A percentile compares a stretch with the other conserved stretches of the same genome.
These are phyloP conservation scores for Lathyrus sativus DNA, from an alignment of 306 rosid species.

Conservation along the genomic window DNA sequence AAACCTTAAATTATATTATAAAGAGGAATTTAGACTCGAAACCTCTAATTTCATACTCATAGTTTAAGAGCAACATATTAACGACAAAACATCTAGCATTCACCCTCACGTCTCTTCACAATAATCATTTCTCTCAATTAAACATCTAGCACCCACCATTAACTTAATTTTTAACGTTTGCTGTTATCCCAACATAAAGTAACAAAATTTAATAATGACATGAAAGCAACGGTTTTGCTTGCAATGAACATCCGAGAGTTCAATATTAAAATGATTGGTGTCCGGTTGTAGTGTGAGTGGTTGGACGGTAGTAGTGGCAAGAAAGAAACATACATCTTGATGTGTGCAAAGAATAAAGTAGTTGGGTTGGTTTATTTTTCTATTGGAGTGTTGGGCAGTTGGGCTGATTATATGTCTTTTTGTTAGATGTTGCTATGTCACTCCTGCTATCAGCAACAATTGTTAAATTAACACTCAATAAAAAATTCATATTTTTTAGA, in stretches of 20 bases:
- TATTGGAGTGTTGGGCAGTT: conserved; percentile 25
- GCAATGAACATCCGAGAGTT: background rate
- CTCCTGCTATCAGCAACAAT: conserved; percentile 12
- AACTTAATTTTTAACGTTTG: background rate
- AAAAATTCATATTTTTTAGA: too few relatives aligned
- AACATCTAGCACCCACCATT: too few relatives aligned
- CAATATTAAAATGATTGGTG: conserved; percentile 27
- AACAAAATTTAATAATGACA: background rate
- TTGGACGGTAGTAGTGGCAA: conserved; percentile 32
- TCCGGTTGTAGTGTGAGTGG: conserved; percentile 27
- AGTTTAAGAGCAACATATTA: too few relatives aligned
- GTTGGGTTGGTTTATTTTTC: conserved; percentile 31
- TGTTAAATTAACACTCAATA: conserved; percentile 11
- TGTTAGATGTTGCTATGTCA: conserved; percentile 32
- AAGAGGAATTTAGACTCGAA: too few relatives aligned
- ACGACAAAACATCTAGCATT: too few relatives aligned
- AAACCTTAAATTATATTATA: too few relatives aligned
- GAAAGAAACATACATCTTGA: conserved; percentile 14
- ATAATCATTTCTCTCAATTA: too few relatives aligned
- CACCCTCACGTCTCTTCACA: too few relatives aligned
- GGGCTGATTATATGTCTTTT: conserved; percentile 35
- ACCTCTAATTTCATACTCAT: too few relatives aligned
- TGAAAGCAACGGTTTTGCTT: background rate
- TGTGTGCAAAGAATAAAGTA: conserved; percentile 11
- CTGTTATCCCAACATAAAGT: background rate